Conservation (phyloP, 2,329 filamentous ascomycete genomes). For the Pezizomycotina sp. region DNA sequence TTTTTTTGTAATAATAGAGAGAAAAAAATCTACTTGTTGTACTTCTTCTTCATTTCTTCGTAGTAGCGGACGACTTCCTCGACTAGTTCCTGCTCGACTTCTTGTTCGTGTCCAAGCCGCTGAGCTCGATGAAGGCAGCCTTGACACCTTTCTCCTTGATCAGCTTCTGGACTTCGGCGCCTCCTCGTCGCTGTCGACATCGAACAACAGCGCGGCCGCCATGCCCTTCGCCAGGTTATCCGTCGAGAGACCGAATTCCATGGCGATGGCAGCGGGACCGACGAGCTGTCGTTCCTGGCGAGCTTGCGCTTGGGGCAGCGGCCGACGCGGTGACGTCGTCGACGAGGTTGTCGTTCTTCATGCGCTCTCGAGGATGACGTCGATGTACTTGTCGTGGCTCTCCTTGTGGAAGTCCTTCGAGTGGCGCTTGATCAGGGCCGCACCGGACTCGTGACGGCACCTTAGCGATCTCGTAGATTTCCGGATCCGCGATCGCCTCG, state of each 20-base stretch:
- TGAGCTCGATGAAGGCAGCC: conserved; percentile 63
- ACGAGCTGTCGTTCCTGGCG: conserved; percentile 87
- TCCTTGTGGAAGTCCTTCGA: conserved; percentile 43
- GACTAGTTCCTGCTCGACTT: too few species aligned
- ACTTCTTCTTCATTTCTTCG: too few species aligned
- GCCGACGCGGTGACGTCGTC: conserved; percentile 81
- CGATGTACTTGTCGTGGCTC: conserved; percentile 72
- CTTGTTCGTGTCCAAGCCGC: too few species aligned
- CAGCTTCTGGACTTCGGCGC: conserved; percentile 71
- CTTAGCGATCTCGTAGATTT: conserved; percentile 64
- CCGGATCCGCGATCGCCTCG: conserved; percentile 65
- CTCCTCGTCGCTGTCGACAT: conserved; percentile 86
- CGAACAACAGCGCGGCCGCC: conserved; percentile 89
- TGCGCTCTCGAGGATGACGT: conserved; percentile 60
- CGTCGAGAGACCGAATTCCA: conserved; percentile 47
- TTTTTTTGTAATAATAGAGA: too few species aligned
- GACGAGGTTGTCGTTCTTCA: conserved; percentile 30
- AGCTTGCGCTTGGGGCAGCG: conserved; percentile 90
- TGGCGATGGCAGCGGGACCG: conserved; percentile 77
- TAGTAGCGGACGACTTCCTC: too few species aligned
- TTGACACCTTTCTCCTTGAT: conserved; percentile 58
- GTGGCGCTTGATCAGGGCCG: conserved; percentile 75
- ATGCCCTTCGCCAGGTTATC: conserved; percentile 62
- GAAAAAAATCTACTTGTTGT: too few species aligned
- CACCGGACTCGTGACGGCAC: conserved; percentile 74